Conservation (phyloP, 768 basidiomycete species). For the Tricholoma hemisulphureum region DNA sequence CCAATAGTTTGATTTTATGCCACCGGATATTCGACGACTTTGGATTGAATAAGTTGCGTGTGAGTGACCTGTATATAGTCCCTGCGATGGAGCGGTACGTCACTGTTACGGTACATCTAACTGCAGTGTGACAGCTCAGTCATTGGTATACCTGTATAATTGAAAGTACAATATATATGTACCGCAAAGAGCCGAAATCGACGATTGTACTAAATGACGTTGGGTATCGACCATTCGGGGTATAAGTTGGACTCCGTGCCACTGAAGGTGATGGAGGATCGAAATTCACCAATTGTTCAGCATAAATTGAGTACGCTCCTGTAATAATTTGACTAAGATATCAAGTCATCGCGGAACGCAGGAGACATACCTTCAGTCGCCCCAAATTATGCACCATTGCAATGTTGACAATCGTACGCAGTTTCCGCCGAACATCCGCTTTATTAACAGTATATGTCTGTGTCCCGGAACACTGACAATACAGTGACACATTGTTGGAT, state of each 20-base stretch:
- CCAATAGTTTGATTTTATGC: no score
- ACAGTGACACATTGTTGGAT: constrained; percentile 79
- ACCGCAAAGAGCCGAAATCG: neutral
- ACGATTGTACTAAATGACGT: neutral
- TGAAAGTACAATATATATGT: no score
- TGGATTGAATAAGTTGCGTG: no score
- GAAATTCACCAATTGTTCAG: constrained; percentile 44
- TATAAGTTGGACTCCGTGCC: neutral
- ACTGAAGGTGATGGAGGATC: no score
- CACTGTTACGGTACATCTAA: no score
- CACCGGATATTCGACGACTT: no score
- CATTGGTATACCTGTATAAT: neutral
- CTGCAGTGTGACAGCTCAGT: no score
- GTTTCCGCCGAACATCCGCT: constrained; percentile 64
- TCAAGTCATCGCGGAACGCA: neutral
- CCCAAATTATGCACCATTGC: constrained; percentile 69
- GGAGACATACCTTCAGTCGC: constrained; percentile 58
- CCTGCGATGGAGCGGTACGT: no score
- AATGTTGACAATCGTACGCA: constrained; percentile 83
- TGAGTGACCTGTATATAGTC: no score
- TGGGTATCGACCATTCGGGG: constrained; percentile 14
- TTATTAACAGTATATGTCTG: constrained; percentile 74
- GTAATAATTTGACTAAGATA: constrained; percentile 4
- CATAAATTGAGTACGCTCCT: constrained; percentile 49
- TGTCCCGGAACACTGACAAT: constrained; percentile 86